phyloP scores from a whole-genome alignment of 805 yeast genomes.

The Henningerozyma blattae region DNA sequence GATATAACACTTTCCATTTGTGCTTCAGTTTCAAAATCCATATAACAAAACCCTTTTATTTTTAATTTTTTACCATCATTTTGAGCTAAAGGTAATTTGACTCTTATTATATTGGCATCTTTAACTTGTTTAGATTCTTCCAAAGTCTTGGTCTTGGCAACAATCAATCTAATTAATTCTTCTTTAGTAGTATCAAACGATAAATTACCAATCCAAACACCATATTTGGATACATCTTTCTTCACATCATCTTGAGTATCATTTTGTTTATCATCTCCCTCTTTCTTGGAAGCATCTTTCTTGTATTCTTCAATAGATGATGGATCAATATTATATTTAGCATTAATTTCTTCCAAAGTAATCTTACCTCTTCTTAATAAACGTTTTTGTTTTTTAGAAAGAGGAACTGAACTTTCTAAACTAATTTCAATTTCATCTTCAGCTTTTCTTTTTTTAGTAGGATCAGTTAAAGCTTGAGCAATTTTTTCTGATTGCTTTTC shows the following conservation, averaged over 20 bases:
- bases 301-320: conserved; percentile 25
- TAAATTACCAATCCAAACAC: conserved; percentile 93
- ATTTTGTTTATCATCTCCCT: conserved; percentile 24
- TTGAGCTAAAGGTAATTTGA: conserved; percentile 63
- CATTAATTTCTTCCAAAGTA: conserved; percentile 43
- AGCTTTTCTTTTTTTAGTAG: conserved; percentile 26
- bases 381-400: conserved; percentile 87
- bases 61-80: conserved; percentile 47
- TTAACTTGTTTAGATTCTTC: conserved; percentile 29
- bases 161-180: conserved; percentile 54
- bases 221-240: conserved; percentile 31
- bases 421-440: conserved; percentile 57
- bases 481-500: no score
- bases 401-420: conserved; percentile 58
- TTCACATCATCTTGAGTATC: conserved; percentile 14
- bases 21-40: conserved; percentile 55
- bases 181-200: conserved; percentile 74
- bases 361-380: conserved; percentile 65
- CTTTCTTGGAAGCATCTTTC: conserved; percentile 26
- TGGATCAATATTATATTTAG: conserved; percentile 28
- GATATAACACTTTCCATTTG: conserved; percentile 53
- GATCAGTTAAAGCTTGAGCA: conserved; percentile 24
- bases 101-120: conserved; percentile 54
- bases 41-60: conserved; percentile 74
- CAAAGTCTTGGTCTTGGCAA: conserved; percentile 39